Evolutionary conservation across 495 filamentous ascomycete species (phyloP).

Genomic region (Clavariopsis aquatica): DNA sequence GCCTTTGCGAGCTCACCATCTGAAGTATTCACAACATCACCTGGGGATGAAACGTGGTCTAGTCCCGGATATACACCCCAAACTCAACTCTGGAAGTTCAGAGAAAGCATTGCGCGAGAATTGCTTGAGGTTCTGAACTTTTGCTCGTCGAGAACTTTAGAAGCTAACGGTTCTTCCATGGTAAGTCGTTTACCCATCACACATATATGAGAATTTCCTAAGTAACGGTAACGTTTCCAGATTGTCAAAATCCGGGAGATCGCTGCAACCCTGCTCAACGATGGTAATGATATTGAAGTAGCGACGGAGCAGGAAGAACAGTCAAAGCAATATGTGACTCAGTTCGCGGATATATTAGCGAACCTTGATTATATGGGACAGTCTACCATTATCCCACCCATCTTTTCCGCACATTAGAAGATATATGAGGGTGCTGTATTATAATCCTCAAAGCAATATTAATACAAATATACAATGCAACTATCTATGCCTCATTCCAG

Average conservation of each 20-base stretch:
- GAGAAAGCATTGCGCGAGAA: constrained; percentile 10
- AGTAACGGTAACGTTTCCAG: neutral
- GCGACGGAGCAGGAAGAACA: constrained; percentile 2
- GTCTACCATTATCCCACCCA: constrained; percentile 2
- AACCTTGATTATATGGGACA: constrained; percentile 3
- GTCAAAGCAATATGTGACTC: constrained; percentile 1
- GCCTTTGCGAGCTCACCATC: neutral
- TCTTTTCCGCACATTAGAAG: neutral
- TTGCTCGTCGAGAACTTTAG: constrained; percentile 6
- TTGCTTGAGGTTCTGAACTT: constrained; percentile 11
- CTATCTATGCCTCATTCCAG: too few species aligned
- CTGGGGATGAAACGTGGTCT: neutral
- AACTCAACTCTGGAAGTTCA: constrained; percentile 9
- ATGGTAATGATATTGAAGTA: constrained; percentile 3
- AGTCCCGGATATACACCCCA: neutral
- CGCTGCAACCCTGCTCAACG: constrained; percentile 6
- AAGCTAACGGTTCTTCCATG: constrained; percentile 7
- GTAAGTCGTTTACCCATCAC: too few species aligned
- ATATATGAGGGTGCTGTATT: too few species aligned
- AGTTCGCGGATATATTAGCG: constrained; percentile 7
- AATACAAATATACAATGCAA: too few species aligned
- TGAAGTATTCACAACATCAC: neutral
- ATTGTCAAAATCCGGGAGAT: constrained; percentile 14
- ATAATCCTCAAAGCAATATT: too few species aligned
- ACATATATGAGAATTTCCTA: too few species aligned